Evolutionary conservation across 2,329 filamentous ascomycete genomes (phyloP).

Genomic region (Capronia coronata): DNA sequence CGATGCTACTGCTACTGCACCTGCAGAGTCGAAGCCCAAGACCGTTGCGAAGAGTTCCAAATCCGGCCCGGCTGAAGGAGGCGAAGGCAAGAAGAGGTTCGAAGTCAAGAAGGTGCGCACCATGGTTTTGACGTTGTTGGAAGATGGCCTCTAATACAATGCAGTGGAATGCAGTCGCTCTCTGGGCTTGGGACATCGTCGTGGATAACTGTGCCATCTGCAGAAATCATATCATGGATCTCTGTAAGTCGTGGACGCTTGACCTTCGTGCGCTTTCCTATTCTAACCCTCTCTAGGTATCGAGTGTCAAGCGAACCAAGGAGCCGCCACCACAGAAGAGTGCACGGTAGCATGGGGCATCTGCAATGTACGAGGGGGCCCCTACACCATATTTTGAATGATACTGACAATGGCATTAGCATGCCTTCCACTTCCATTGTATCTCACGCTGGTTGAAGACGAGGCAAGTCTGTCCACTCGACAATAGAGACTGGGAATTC

Average conservation of each 20-base stretch:
- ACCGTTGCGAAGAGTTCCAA: constrained; percentile 52
- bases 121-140: constrained; percentile 10
- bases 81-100: constrained; percentile 83
- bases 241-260: constrained; percentile 56
- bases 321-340: constrained; percentile 92
- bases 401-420: constrained; percentile 48
- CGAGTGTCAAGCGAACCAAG: constrained; percentile 97
- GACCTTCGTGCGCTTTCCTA: background rate
- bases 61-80: constrained; percentile 44
- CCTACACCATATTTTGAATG: background rate
- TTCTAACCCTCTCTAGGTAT: constrained; percentile 57
- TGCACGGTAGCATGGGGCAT: constrained; percentile 99
- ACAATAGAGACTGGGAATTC: constrained; percentile 99
- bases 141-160: constrained; percentile 22
- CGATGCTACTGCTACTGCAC: constrained; percentile 65
- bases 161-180: constrained; percentile 95
- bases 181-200: constrained; percentile 99
- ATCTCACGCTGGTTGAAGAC: constrained; percentile 99
- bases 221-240: constrained; percentile 98
- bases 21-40: constrained; percentile 48
- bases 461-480: constrained; percentile 93
- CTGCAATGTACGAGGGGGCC: constrained; percentile 77
- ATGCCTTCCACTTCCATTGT: constrained; percentile 99
- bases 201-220: constrained; percentile 99
- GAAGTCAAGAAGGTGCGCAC: constrained; percentile 89